Evolutionary conservation across 306 rosid species (phyloP).

Genomic region (Inga leiocalycina): DNA sequence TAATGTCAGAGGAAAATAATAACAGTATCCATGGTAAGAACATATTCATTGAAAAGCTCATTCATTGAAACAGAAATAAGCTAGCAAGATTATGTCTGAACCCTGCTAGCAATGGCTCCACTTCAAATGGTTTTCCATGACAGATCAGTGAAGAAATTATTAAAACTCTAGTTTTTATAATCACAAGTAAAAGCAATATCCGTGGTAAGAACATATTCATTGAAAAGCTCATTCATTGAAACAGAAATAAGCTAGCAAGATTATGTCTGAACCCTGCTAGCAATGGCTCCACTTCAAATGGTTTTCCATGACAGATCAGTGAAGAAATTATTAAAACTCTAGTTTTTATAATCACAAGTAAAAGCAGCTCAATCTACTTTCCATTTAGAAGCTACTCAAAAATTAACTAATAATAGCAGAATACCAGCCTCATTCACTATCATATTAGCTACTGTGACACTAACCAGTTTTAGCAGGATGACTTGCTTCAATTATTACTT

Average conservation of each 20-base stretch:
- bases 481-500: neutral
- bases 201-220: slow-evolving; percentile 13
- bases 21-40: slow-evolving; percentile 8
- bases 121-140: slow-evolving; percentile 4
- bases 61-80: slow-evolving; percentile 26
- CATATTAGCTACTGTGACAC: neutral
- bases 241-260: slow-evolving; percentile 8
- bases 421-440: neutral
- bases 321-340: neutral
- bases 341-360: slow-evolving; percentile 13
- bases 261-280: slow-evolving; percentile 4
- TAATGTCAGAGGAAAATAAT: neutral
- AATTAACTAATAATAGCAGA: neutral
- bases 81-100: slow-evolving; percentile 9
- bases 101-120: neutral
- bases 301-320: slow-evolving; percentile 15
- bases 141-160: slow-evolving; percentile 14
- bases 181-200: slow-evolving; percentile 12
- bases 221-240: slow-evolving; percentile 22
- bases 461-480: neutral
- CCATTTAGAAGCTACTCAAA: neutral
- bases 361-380: slow-evolving; percentile 8
- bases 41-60: slow-evolving; percentile 17
- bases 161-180: slow-evolving; percentile 7
- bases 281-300: neutral